Conservation (phyloP, 2,329 filamentous ascomycete species). For the Pseudopyrenochaeta lycopersici region DNA sequence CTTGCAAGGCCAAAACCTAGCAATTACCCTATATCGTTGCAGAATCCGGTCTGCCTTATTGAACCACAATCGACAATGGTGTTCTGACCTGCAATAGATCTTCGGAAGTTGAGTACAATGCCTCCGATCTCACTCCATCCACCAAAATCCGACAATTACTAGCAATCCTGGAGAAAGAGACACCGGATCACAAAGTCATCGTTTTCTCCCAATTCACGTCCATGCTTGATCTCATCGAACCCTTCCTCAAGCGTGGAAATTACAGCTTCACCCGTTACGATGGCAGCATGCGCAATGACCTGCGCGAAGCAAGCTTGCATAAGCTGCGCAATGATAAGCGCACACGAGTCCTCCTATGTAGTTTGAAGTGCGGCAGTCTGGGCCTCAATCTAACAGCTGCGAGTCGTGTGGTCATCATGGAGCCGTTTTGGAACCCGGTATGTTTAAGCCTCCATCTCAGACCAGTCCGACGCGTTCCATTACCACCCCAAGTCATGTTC, state of each 20-base stretch:
- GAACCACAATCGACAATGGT: neutral
- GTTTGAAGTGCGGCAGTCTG: slow-evolving; percentile 89
- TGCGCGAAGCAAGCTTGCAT: slow-evolving; percentile 84
- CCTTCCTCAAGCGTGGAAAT: slow-evolving; percentile 78
- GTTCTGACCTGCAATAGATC: slow-evolving; percentile 13
- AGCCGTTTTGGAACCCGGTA: slow-evolving; percentile 98
- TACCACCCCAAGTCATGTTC: neutral
- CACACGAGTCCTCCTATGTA: slow-evolving; percentile 88
- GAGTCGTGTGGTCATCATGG: slow-evolving; percentile 90
- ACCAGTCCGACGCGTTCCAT: neutral
- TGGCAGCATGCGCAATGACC: slow-evolving; percentile 92
- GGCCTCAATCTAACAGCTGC: slow-evolving; percentile 95
- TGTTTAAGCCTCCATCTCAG: slow-evolving; percentile 42
- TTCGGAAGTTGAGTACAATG: slow-evolving; percentile 51
- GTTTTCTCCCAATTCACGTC: slow-evolving; percentile 98
- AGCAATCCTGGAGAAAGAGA: slow-evolving; percentile 80
- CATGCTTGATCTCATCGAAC: slow-evolving; percentile 96
- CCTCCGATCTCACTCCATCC: slow-evolving; percentile 69
- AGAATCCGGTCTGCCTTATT: neutral
- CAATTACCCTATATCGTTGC: neutral
- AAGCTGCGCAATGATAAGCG: slow-evolving; percentile 76
- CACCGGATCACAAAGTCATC: slow-evolving; percentile 89
- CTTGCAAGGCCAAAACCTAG: neutral
- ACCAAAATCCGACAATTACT: slow-evolving; percentile 92
- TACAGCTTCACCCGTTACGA: slow-evolving; percentile 91